A percentile compares a stretch with the other conserved stretches of the same genome.
These are phyloP conservation scores for Neofusicoccum parvum DNA, from an alignment of 2,329 filamentous ascomycete genomes.

Conservation along the genomic window DNA sequence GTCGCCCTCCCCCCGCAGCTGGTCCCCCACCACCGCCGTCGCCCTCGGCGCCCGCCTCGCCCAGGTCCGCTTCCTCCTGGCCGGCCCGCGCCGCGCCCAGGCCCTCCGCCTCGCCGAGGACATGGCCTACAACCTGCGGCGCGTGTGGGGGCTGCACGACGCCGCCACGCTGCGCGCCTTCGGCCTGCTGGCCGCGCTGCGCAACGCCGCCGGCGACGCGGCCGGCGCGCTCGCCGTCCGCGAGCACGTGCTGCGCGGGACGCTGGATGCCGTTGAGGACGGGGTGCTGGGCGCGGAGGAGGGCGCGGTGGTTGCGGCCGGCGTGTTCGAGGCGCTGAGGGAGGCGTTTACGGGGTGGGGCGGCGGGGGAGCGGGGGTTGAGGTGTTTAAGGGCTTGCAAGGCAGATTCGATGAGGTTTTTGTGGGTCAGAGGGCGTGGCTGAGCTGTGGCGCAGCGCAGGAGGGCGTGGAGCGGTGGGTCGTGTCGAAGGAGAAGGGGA, in stretches of 20 bases:
- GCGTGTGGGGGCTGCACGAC: slow-evolving; percentile 53
- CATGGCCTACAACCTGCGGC: slow-evolving; percentile 58
- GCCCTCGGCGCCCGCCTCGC: slow-evolving; percentile 56
- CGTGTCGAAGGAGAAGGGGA: neutral
- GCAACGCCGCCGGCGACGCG: slow-evolving; percentile 45
- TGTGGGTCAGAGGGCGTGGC: slow-evolving; percentile 34
- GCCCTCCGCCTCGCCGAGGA: slow-evolving; percentile 51
- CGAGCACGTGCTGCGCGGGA: slow-evolving; percentile 35
- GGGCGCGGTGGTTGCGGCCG: slow-evolving; percentile 32
- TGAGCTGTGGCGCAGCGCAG: too few relatives aligned
- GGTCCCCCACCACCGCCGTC: slow-evolving; percentile 45
- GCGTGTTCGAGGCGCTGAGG: slow-evolving; percentile 36
- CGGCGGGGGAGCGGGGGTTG: slow-evolving; percentile 47
- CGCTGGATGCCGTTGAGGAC: slow-evolving; percentile 30
- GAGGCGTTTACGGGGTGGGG: slow-evolving; percentile 46
- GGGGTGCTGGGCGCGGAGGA: slow-evolving; percentile 26
- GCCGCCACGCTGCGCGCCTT: slow-evolving; percentile 52
- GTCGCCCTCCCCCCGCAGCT: slow-evolving; percentile 26
- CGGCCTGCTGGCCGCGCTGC: slow-evolving; percentile 53
- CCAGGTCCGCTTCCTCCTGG: slow-evolving; percentile 51
- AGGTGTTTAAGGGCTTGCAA: slow-evolving; percentile 46
- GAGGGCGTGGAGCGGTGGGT: neutral
- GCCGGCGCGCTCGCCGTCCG: slow-evolving; percentile 31
- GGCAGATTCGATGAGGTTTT: slow-evolving; percentile 47
- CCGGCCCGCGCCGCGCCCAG: slow-evolving; percentile 39